Evolutionary conservation across 106 monocot species (phyloP), one percentile per base, ranked within the genome.

Genomic region (Gastrodia elata): DNA sequence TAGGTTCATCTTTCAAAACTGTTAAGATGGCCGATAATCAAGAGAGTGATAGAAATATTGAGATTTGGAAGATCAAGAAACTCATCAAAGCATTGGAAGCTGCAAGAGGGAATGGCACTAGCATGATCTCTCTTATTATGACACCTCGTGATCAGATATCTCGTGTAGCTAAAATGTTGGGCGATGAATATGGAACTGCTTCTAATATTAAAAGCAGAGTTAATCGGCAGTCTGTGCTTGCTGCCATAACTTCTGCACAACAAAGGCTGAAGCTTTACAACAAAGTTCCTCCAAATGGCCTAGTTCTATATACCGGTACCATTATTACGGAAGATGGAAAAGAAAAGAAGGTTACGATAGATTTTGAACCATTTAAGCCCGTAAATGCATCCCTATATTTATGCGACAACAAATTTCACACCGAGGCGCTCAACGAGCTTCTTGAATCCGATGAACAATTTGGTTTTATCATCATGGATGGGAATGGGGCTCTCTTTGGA

Each of bases 51-150:
- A 78, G 76, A 68, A 76, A 76, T 49, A 76, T 76, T 68, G 76
- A 76, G 76, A 76, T 76, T 38, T 76, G 76, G 82, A 85, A 85
- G 59, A 82, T 82, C 15, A 85, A 85, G 79, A 82, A 82, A 70
- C 71, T 85, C 34, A 85, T 85, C 70, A 85, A 85, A 68, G 85
- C 72, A 35, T 75, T 85, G 30, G 85, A 85, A 58, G 37, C 85
- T 79, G 85, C 85, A 44, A 82, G 85, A 76, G 85, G 85, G 33
- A 85, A 85, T 71, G 85, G 85, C 3, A 85, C 85, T 22, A 85
- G 85, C 82, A 85, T 85, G 85, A 85, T 85, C 20, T 85, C 85
- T 14, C 68, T 76, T 2, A 76, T 76, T 6, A 49, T 76, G 76
- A 40, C 76, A 25, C 76, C 76, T 52, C 76, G 76, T 52, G 76